Base-by-base conservation (phyloP, 306 rosid species). In the Prunus mongolica region DNA sequence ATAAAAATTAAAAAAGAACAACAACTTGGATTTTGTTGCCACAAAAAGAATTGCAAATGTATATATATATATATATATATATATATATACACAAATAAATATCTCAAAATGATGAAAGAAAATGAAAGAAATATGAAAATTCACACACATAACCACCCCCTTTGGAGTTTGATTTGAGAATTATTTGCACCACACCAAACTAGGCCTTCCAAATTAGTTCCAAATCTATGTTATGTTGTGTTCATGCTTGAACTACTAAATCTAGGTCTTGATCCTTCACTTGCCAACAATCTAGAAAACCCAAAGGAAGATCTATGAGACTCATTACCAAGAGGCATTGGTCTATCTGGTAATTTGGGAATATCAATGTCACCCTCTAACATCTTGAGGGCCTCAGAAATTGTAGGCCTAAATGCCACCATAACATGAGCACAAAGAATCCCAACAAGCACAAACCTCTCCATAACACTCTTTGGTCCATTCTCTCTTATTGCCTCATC, bases 381-480 rank as follows among this genome's bases (percentile, higher is more conserved):
- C 97, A 91, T 93, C 88, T 78, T 89, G 5, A 91, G 65, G 0
- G 97, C 98, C 61, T 91, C 98, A 56, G 88, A 80, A 51, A 88
- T 84, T 1, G 96, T 91, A n/a, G 98, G 98, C 79, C 97, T 89
- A n/a, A 93, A 86, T 1, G 91, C 98, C 78, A 89, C 97, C 90
- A 88, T 87, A 8, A 85, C 96, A 83, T 93, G 97, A 78, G 96
- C 89, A 83, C 98, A 93, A 2, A 93, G 89, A 79, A 93, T 86
- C 64, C 98, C 98, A 63, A 91, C 97, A 22, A 68, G 84, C 15
- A 88, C 98, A 83, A 88, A 93, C 76, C 98, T 89, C 76, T 84
- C 93, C 98, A 88, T 91, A 1, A 85, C 83, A 18, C 86, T 84
- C 52, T 80, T 85, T 24, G 97, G 88, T 34, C 96, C 98, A 52